Evolutionary conservation across 768 basidiomycete species (phyloP).

Genomic region (Hericium coralloides): DNA sequence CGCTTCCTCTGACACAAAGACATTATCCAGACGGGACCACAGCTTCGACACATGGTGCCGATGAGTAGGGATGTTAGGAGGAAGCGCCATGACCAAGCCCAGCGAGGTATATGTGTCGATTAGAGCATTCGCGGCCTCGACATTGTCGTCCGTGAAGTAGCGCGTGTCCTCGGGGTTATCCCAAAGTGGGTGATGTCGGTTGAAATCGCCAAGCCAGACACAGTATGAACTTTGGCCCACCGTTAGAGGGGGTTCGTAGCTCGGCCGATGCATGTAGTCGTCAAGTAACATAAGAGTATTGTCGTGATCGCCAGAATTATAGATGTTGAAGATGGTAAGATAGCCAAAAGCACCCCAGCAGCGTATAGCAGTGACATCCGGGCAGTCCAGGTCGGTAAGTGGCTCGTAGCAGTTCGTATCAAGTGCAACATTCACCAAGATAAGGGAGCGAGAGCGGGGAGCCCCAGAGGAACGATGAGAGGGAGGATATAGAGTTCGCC

Average conservation of each 20-base stretch:
- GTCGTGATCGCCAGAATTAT: not conserved
- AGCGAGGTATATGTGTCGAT: not conserved
- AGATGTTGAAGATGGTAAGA: not conserved
- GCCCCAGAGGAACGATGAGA: not conserved
- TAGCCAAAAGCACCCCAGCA: not conserved
- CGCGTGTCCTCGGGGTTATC: not conserved
- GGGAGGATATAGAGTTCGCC: not conserved
- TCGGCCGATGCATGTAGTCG: too few relatives aligned
- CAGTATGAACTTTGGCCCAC: too few relatives aligned
- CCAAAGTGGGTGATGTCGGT: not conserved
- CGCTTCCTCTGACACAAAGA: not conserved
- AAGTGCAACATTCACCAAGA: not conserved
- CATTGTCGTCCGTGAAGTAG: not conserved
- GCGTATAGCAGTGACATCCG: not conserved
- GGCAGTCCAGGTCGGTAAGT: not conserved
- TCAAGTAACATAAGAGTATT: not conserved
- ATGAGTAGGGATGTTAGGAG: not conserved
- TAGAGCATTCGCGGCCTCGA: not conserved
- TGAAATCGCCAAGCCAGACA: not conserved
- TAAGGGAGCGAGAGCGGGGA: not conserved
- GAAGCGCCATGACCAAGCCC: not conserved
- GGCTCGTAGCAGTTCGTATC: not conserved
- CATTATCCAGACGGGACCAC: not conserved
- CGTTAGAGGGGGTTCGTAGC: too few relatives aligned
- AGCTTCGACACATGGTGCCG: not conserved